Evolutionary conservation across 306 rosid genomes (phyloP), one percentile per base, ranked within the genome.

Genomic region (Vachellia pachyceras): DNA sequence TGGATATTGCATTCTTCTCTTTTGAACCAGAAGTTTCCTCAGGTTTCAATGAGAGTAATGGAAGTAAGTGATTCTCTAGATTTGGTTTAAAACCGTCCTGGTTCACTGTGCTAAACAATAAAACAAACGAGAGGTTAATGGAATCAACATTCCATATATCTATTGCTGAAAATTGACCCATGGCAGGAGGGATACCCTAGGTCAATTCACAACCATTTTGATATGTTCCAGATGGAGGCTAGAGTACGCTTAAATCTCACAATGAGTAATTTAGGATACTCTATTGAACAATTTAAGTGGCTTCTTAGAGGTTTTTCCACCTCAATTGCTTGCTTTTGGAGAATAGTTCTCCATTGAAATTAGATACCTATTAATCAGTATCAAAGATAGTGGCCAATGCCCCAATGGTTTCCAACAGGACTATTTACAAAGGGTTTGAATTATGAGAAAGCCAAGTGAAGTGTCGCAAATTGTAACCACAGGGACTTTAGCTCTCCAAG

Each of bases 41-140:
- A 15, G 46, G 86, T 79, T 91, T 95, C 68, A 89, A 80, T 0
- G 99, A 90, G 79, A 95, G 90, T 78, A 95, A 87, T 14, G 99
- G 99, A 85, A 93, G 87, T 69, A 95, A 94, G 65, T 95, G 97
- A 75, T 87, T 91, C 91, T 95, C 99, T 72, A 88, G 78, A 88
- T 95, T 95, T 60, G 97, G 99, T 86, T 93, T 95, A 79, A 95
- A 95, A 67, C 99, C 99, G 87, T 93, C 97, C 86, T 89, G 82
- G 85, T 95, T 95, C 89, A 95, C 97, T 82, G 95, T 90, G 82
- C 99, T 95, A 86, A 84, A 91, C 82, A 88, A 85, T 2, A 67
- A 73, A 84, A 82, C 78, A 75, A 75, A 84, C 42, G 73, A 70
- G 73, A 75, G 22, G 61, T 40, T 29, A 52, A 82, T 20, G 68